Percentiles rank a stretch among this genome's conserved stretches.
Conservation (phyloP, 306 rosid species). For the Vachellia pachyceras region DNA sequence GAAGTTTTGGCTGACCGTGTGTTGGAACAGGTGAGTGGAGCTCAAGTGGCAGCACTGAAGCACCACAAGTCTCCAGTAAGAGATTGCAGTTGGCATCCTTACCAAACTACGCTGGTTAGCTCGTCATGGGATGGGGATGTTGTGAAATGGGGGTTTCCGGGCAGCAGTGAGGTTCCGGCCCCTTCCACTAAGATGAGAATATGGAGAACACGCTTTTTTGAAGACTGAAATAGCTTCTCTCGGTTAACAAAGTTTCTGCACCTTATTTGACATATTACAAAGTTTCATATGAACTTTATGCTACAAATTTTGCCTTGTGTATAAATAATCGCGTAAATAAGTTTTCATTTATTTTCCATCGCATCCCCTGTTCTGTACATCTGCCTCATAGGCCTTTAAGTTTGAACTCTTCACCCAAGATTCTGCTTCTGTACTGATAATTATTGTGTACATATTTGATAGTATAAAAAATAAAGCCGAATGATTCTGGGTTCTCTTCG, state of each 20-base stretch:
- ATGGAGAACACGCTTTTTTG: slow-evolving; percentile 46
- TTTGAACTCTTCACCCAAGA: slow-evolving; percentile 14
- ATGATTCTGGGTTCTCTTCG: slow-evolving; percentile 21
- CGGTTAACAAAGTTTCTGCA: slow-evolving; percentile 9
- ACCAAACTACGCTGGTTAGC: slow-evolving; percentile 77
- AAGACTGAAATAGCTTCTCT: slow-evolving; percentile 13
- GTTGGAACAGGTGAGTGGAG: slow-evolving; percentile 71
- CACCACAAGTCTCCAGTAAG: slow-evolving; percentile 90
- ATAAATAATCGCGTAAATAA: slow-evolving; percentile 39
- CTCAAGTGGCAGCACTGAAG: slow-evolving; percentile 80
- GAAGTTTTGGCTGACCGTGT: slow-evolving; percentile 5
- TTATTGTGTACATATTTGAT: slow-evolving; percentile 19
- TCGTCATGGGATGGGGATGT: slow-evolving; percentile 96
- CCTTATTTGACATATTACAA: slow-evolving; percentile 23
- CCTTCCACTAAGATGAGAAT: slow-evolving; percentile 45
- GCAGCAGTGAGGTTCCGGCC: slow-evolving; percentile 50
- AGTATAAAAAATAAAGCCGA: slow-evolving; percentile 18
- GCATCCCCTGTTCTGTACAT: slow-evolving; percentile 27
- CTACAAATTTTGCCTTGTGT: too few species aligned
- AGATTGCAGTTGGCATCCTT: slow-evolving; percentile 99
- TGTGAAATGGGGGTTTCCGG: slow-evolving; percentile 81
- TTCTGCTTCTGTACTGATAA: slow-evolving; percentile 19
- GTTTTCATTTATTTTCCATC: slow-evolving; percentile 5
- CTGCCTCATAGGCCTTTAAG: not conserved
- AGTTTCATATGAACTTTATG: too few species aligned